A percentile compares a stretch with the other conserved stretches of the same genome.
Conservation (phyloP, 495 filamentous ascomycete species). For the Penicillium roqueforti region DNA sequence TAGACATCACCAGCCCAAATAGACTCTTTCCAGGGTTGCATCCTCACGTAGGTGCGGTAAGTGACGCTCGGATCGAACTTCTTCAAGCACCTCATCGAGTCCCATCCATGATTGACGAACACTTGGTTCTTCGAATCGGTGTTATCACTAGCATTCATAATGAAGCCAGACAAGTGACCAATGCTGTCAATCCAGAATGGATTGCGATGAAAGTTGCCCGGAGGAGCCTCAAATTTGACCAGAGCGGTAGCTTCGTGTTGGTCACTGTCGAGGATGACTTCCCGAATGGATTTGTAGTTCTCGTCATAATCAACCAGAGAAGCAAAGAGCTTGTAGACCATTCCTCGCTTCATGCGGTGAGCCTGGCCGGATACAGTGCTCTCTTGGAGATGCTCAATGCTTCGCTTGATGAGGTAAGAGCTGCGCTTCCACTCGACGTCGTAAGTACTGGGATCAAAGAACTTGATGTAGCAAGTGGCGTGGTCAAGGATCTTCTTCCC, state of each 20-base stretch:
- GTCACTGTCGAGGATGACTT: slow-evolving; percentile 69
- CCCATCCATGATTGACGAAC: slow-evolving; percentile 75
- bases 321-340: slow-evolving; percentile 74
- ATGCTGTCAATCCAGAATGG: slow-evolving; percentile 72
- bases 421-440: slow-evolving; percentile 44
- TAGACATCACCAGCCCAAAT: slow-evolving; percentile 51
- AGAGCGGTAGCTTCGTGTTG: slow-evolving; percentile 67
- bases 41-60: slow-evolving; percentile 69
- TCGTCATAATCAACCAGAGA: slow-evolving; percentile 65
- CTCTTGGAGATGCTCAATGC: slow-evolving; percentile 45
- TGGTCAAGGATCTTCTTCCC: slow-evolving; percentile 49
- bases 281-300: slow-evolving; percentile 67
- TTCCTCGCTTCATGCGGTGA: slow-evolving; percentile 59
- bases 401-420: slow-evolving; percentile 44
- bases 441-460: slow-evolving; percentile 28
- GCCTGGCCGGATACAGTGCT: slow-evolving; percentile 49
- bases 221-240: slow-evolving; percentile 61
- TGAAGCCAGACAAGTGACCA: slow-evolving; percentile 66
- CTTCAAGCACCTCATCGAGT: slow-evolving; percentile 65
- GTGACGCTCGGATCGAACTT: slow-evolving; percentile 58
- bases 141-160: slow-evolving; percentile 72
- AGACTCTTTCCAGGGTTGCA: slow-evolving; percentile 46
- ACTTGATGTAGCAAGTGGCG: slow-evolving; percentile 46
- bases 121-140: slow-evolving; percentile 66
- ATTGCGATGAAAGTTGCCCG: slow-evolving; percentile 61